These are phyloP conservation scores for Furcasterigmium furcatum DNA, from an alignment of 2,329 filamentous ascomycete genomes.

Conservation along the genomic window DNA sequence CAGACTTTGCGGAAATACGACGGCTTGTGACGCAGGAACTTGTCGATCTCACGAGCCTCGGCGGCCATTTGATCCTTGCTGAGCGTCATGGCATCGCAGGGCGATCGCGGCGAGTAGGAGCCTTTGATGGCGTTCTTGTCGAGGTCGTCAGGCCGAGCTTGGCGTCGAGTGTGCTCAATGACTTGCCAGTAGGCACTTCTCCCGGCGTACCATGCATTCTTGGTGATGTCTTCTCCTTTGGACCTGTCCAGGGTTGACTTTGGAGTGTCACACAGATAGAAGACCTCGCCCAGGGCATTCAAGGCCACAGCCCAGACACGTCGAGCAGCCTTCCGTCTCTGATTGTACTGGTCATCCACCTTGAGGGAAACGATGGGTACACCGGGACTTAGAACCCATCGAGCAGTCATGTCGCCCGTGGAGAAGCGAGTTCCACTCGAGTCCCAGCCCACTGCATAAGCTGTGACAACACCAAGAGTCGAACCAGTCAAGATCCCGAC, in stretches of 20 bases:
- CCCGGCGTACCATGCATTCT: slow-evolving; percentile 76
- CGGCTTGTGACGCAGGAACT: slow-evolving; percentile 69
- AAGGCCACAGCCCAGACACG: slow-evolving; percentile 90
- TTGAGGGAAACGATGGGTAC: slow-evolving; percentile 84
- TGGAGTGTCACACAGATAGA: slow-evolving; percentile 74
- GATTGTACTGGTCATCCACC: slow-evolving; percentile 78
- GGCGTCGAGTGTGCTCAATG: slow-evolving; percentile 72
- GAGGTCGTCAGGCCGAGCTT: slow-evolving; percentile 68
- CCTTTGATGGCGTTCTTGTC: slow-evolving; percentile 65
- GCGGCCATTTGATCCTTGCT: slow-evolving; percentile 66
- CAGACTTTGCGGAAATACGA: slow-evolving; percentile 76
- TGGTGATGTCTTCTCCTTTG: slow-evolving; percentile 54
- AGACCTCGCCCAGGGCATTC: slow-evolving; percentile 90
- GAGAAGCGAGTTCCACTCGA: slow-evolving; percentile 58
- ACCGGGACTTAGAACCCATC: slow-evolving; percentile 88
- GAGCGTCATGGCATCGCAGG: slow-evolving; percentile 69
- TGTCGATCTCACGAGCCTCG: slow-evolving; percentile 80
- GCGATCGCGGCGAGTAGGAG: slow-evolving; percentile 78
- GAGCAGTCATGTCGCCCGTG: slow-evolving; percentile 77
- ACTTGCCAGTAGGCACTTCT: slow-evolving; percentile 78
- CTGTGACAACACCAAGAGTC: slow-evolving; percentile 76
- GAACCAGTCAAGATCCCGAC: slow-evolving; percentile 82
- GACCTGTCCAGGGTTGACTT: slow-evolving; percentile 44
- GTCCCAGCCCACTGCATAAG: slow-evolving; percentile 70
- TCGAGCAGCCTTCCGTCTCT: slow-evolving; percentile 63